Conservation (phyloP, 73 alveolate species). For the Paramecium octaurelia region DNA sequence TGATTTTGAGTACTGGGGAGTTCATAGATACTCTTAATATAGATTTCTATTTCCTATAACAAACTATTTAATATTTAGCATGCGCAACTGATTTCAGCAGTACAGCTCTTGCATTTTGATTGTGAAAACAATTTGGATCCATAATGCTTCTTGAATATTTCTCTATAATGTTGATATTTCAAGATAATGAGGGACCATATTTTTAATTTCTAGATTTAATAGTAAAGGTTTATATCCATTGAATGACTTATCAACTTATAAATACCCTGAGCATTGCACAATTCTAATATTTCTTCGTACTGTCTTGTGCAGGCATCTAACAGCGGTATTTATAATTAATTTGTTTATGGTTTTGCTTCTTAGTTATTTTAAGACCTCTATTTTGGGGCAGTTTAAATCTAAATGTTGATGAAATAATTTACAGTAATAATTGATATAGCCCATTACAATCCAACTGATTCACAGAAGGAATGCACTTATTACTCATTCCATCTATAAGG, state of each 20-base stretch:
- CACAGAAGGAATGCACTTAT: background rate
- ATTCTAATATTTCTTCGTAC: conserved; percentile 18
- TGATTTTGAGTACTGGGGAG: background rate
- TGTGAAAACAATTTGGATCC: background rate
- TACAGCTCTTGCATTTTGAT: background rate
- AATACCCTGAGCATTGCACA: background rate
- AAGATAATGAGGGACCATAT: conserved; percentile 14
- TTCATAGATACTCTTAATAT: conserved; percentile 26
- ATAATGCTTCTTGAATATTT: background rate
- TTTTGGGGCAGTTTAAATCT: conserved; percentile 12
- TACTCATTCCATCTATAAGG: conserved; percentile 9
- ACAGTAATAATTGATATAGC: background rate
- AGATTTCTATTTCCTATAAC: background rate
- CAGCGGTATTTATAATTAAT: background rate
- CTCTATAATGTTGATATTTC: conserved; percentile 27
- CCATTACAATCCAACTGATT: background rate
- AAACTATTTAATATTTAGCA: background rate
- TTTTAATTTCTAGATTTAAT: conserved; percentile 22
- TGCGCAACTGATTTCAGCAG: conserved; percentile 29
- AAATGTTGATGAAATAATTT: background rate
- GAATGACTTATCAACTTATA: conserved; percentile 8
- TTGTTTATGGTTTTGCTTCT: background rate
- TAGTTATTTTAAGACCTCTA: background rate
- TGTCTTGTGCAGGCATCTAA: conserved; percentile 8
- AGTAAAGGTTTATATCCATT: background rate